phyloP scores from a whole-genome alignment of 2,329 filamentous ascomycete genomes.

The Aspergillus niger region DNA sequence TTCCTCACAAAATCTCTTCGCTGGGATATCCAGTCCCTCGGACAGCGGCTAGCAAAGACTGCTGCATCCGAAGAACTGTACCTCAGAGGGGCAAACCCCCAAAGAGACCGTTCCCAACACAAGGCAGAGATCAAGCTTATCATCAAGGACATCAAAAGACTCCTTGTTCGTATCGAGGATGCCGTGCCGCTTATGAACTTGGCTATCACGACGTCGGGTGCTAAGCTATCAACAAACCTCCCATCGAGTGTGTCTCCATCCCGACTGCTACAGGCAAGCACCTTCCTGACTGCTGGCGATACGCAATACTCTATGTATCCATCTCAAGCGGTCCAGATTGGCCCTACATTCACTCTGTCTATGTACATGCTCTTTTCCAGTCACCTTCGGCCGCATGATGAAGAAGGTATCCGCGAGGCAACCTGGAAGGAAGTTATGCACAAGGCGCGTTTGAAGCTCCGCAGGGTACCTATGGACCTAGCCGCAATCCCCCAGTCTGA shows the following conservation, averaged over 20 bases:
- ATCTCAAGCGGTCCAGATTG: slow-evolving; percentile 72
- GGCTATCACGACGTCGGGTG: slow-evolving; percentile 90
- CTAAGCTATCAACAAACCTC: slow-evolving; percentile 77
- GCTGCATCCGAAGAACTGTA: slow-evolving; percentile 60
- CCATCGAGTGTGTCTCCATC: slow-evolving; percentile 86
- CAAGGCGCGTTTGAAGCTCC: slow-evolving; percentile 81
- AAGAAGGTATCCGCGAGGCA: slow-evolving; percentile 63
- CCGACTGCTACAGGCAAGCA: slow-evolving; percentile 86
- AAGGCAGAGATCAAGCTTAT: slow-evolving; percentile 69
- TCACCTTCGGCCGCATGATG: slow-evolving; percentile 63
- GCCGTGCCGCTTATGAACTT: slow-evolving; percentile 89
- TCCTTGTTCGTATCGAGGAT: slow-evolving; percentile 81
- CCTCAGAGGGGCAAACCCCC: slow-evolving; percentile 34
- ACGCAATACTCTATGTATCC: slow-evolving; percentile 72
- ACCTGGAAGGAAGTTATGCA: slow-evolving; percentile 97
- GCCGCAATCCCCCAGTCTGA: slow-evolving; percentile 36
- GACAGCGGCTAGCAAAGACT: slow-evolving; percentile 70
- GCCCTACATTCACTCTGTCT: slow-evolving; percentile 81
- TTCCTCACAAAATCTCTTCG: slow-evolving; percentile 79
- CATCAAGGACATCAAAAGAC: slow-evolving; percentile 70
- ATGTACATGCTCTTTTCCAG: slow-evolving; percentile 94
- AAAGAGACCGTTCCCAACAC: slow-evolving; percentile 56
- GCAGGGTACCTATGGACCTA: slow-evolving; percentile 65
- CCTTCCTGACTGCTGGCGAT: slow-evolving; percentile 83
- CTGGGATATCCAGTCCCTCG: slow-evolving; percentile 78